phyloP scores from a whole-genome alignment of 2,329 filamentous ascomycete species.

The Penicillium carneum region DNA sequence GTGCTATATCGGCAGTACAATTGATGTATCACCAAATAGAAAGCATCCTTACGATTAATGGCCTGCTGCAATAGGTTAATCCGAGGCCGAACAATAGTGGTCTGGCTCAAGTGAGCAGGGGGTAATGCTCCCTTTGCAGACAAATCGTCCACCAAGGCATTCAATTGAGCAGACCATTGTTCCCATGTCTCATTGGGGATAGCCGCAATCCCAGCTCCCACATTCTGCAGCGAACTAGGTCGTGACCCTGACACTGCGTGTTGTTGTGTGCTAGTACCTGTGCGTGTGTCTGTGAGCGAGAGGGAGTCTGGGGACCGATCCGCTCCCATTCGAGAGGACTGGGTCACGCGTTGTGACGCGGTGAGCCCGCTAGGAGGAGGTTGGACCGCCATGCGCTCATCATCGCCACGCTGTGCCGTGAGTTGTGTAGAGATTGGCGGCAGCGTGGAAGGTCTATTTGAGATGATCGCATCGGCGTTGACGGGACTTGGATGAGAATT shows the following conservation, averaged over 20 bases:
- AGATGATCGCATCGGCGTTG: constrained; percentile 19
- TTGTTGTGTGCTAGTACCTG: not conserved
- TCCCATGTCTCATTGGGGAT: constrained; percentile 20
- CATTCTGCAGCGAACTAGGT: not conserved
- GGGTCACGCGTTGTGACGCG: constrained; percentile 4
- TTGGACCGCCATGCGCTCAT: constrained; percentile 14
- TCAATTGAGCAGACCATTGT: constrained; percentile 17
- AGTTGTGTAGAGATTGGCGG: not conserved
- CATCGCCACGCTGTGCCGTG: not conserved
- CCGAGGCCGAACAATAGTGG: constrained; percentile 45
- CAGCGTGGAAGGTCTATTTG: not conserved
- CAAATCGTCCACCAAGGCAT: not conserved
- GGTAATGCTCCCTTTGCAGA: not conserved
- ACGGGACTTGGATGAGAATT: constrained; percentile 39
- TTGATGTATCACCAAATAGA: constrained; percentile 72
- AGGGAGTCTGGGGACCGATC: not conserved
- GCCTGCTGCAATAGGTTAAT: constrained; percentile 65
- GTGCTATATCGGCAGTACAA: constrained; percentile 66
- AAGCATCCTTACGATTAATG: constrained; percentile 62
- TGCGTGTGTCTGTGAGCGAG: not conserved
- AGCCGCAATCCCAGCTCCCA: not conserved
- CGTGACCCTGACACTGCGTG: not conserved
- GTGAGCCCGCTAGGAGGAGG: not conserved
- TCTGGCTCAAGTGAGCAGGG: not conserved
- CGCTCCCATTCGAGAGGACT: not conserved